Evolutionary conservation across 1,284 basidiomycete genomes (phyloP).

Genomic region (Neonothopanus nambi): DNA sequence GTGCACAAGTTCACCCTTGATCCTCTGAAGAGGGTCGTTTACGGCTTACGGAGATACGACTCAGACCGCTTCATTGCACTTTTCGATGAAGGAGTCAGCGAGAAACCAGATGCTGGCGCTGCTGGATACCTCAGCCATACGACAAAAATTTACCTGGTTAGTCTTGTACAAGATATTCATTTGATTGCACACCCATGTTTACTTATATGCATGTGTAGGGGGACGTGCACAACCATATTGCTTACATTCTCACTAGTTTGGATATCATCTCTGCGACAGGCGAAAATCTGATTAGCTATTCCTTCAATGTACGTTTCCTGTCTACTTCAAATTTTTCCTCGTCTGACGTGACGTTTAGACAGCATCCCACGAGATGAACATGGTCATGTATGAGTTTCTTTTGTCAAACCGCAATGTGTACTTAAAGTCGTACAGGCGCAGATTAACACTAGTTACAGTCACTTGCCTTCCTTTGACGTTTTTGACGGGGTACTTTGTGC

Average conservation of each 20-base stretch:
- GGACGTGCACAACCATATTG: constrained; percentile 72
- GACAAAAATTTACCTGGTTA: constrained; percentile 64
- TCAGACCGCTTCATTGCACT: constrained; percentile 62
- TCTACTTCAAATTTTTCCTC: not conserved
- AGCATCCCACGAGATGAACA: constrained; percentile 61
- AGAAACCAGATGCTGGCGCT: constrained; percentile 30
- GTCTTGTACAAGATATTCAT: no score
- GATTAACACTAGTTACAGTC: constrained; percentile 10
- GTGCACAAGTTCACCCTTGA: constrained; percentile 69
- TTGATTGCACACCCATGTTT: no score
- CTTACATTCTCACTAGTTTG: constrained; percentile 62
- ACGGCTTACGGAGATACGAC: constrained; percentile 66
- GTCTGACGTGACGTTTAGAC: constrained; percentile 38
- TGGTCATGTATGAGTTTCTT: constrained; percentile 46
- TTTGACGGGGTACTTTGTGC: constrained; percentile 70
- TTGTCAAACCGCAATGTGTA: no score
- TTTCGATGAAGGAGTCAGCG: constrained; percentile 34
- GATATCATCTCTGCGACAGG: constrained; percentile 69
- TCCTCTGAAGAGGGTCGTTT: constrained; percentile 66
- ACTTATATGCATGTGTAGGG: no score
- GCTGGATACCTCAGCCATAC: constrained; percentile 69
- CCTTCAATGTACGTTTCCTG: constrained; percentile 51
- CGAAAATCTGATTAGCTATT: constrained; percentile 71
- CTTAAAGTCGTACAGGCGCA: constrained; percentile 2
- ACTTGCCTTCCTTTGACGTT: constrained; percentile 57